Evolutionary conservation across 257 asterid species (phyloP), one percentile per base, ranked within the genome.

Genomic region (Eucommia ulmoides): DNA sequence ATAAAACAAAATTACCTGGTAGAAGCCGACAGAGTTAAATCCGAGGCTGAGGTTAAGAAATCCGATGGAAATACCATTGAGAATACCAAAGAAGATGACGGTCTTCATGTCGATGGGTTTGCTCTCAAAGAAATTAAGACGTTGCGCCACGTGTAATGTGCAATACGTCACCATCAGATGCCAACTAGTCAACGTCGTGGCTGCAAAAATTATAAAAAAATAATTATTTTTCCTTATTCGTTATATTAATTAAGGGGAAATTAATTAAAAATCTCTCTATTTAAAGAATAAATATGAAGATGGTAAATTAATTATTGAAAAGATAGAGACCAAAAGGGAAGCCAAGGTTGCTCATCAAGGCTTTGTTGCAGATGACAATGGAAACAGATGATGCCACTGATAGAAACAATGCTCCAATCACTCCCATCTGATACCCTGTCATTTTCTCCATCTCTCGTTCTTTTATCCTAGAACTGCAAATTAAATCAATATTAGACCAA

Each of bases 131-230:
- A 83, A 81, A 42, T 79, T 87, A 22, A 87, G 58, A 22, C 84
- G 73, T 47, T 68, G 33, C 1, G 97, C 97, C 42, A 71, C 88
- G 21, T 83, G 93, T 19, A 87, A 91, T 15, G 83, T 80, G 77
- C 93, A 79, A 56, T 83, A 87, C 35, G 97, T 87, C 51, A 87
- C 94, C 97, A 87, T 76, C 41, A 87, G 62, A 58, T 87, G 97
- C 97, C 97, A 87, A 63, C 97, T 87, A 26, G 95, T 87, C 62
- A 87, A 77, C 25, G 97, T 87, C 6, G 97, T 87, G 10, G 97
- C 97, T 87, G 86, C 0, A 24, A 22, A 51, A n/a, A 35, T 29
- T 14, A 16, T 7, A 9, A 4, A 46, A 24, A 3, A 33, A 21
- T 0, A 45, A 7, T 29, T 23, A 29, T 29, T 29, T 29, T 6